Evolutionary conservation across 345 rosid species (phyloP), one percentile per base, ranked within the genome.

Genomic region (Angophora floribunda): DNA sequence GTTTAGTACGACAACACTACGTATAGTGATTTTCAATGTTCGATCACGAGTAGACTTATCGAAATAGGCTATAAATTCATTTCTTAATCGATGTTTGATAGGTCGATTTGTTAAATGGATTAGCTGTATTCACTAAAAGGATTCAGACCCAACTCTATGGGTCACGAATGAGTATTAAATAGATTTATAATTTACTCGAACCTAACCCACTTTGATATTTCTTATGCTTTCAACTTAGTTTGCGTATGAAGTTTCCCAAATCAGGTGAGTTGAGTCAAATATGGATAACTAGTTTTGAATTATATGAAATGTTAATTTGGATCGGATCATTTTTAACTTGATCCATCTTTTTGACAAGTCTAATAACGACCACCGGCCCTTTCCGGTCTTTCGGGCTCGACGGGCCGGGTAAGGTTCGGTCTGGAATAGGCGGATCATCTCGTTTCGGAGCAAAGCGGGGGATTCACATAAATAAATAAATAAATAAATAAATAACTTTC

Each of bases 1-100:
- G 4, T 3, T 0, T 0, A 0, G 4, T 9, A 32, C 1, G 0
- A 32, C 0, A 32, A 17, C 12, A 1, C 7, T 1, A 30, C 4
- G 3, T 67, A 16, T 7, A 67, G 2, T 15, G 3, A 16, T 15
- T 67, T 32, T 15, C 3, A 1, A 1, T 24, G 11, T 9, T 11
- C 6, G 5, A 55, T 22, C 1, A 9, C 1, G 0, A 9, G 28
- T 55, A 22, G 1, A 55, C 6, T 12, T 22, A 22, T 55, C 0
- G 1, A 55, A 2, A 55, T 55, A 22, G 9, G 13, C 24, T 22
- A 22, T 22, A 9, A 28, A 55, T 22, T 55, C 24, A 9, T 55
- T 55, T 51, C 24, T 55, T 8, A 55, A 55, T 28, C 4, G 0
- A 9, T 55, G 1, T 55, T 55, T 0, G 28, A 22, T 55, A 12